Conservation (phyloP, 2,329 filamentous ascomycete species). For the Stylonectria norvegica region DNA sequence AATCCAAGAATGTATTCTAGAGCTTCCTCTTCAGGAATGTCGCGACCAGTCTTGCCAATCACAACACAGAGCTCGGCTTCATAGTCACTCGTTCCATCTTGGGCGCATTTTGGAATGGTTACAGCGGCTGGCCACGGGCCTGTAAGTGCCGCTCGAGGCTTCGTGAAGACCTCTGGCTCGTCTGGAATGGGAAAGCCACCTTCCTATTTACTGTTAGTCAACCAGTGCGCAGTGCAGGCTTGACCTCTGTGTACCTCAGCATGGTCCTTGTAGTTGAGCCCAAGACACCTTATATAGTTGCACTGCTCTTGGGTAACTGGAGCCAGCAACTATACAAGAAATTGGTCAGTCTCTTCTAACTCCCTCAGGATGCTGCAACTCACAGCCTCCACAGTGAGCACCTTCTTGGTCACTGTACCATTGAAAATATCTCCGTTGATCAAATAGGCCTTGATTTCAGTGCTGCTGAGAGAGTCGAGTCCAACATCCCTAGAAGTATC, state of each 20-base stretch:
- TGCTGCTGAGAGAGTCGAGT: neutral
- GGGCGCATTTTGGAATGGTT: conserved; percentile 3
- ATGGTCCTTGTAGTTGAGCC: conserved; percentile 6
- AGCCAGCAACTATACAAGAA: neutral
- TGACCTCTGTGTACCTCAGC: conserved; percentile 2
- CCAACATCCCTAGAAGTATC: conserved; percentile 5
- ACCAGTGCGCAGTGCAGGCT: neutral
- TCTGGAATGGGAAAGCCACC: conserved; percentile 2
- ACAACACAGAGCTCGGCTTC: conserved; percentile 3
- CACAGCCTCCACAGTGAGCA: conserved; percentile 3
- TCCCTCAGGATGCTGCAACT: neutral
- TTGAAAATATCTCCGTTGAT: conserved; percentile 6
- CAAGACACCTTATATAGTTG: conserved; percentile 5
- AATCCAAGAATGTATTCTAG: conserved; percentile 5
- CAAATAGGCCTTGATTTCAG: conserved; percentile 3
- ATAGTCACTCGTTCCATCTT: conserved; percentile 7
- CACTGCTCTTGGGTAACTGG: conserved; percentile 1
- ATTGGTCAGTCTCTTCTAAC: neutral
- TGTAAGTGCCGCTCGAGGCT: conserved; percentile 3
- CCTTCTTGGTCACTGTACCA: neutral
- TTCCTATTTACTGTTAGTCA: neutral
- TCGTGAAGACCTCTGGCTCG: conserved; percentile 4
- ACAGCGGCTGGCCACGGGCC: conserved; percentile 2
- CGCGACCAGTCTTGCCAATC: conserved; percentile 5
- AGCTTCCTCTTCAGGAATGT: conserved; percentile 4